A percentile compares a stretch with the other conserved stretches of the same genome.
Evolutionary conservation across 257 asterid genomes (phyloP).

Genomic region (Misopates orontium): DNA sequence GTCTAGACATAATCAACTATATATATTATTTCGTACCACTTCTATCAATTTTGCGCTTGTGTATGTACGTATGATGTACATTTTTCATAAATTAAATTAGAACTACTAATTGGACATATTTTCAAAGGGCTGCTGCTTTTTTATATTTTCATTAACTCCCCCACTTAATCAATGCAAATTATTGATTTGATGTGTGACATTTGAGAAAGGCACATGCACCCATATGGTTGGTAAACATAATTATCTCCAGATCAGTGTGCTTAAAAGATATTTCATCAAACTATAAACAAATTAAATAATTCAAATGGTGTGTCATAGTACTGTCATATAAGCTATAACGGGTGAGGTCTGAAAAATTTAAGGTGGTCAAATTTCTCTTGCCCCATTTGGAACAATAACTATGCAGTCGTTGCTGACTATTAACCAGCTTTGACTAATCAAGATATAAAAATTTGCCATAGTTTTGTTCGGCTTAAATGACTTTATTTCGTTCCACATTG

Average conservation of each 20-base stretch:
- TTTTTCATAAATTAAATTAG: neutral
- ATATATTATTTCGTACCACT: too few species aligned
- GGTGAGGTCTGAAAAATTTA: neutral
- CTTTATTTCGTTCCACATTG: too few species aligned
- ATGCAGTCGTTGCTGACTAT: neutral
- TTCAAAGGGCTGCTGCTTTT: neutral
- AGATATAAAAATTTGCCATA: too few species aligned
- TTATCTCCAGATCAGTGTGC: neutral
- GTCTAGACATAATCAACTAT: too few species aligned
- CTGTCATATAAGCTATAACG: too few species aligned
- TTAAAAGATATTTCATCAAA: too few species aligned
- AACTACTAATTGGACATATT: neutral
- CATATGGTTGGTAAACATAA: neutral
- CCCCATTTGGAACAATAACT: too few species aligned
- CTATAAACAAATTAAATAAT: too few species aligned
- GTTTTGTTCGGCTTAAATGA: too few species aligned
- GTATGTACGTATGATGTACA: neutral
- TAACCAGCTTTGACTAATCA: neutral
- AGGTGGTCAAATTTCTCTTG: neutral
- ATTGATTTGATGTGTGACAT: neutral
- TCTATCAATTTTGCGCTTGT: too few species aligned
- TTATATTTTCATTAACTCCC: neutral
- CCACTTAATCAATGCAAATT: neutral
- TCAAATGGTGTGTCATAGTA: neutral
- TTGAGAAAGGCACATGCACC: neutral